Base-by-base conservation (phyloP, 2,329 filamentous ascomycete genomes). In the Dissoconium aciculare region DNA sequence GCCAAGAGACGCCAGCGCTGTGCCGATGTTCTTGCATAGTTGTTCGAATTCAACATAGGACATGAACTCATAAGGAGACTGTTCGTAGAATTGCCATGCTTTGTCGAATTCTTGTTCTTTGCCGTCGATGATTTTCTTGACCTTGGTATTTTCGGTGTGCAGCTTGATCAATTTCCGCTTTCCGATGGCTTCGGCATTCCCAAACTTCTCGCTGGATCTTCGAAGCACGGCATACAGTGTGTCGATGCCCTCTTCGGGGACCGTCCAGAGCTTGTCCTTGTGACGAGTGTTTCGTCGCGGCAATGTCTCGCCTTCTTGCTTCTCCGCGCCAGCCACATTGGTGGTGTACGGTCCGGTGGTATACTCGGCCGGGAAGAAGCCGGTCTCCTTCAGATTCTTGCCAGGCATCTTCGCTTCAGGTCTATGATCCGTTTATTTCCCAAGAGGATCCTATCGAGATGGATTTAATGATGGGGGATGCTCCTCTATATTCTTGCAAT, bases 51-150 rank as follows among this genome's bases (percentile, higher is more conserved):
- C 36, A 6, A 15, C 16, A 17, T 37, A 38, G 21, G 24, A 27
- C 17, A 33, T 26, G 21, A 29, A 38, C n/a, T 17, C 6, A 15
- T 38, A 38, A 11, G 15, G 24, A 14, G 35, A 30, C 2, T 37
- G 25, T 25, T 38, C 36, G 25, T 14, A 38, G 15, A 11, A 37
- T 11, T 28, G 32, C 36, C 36, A 38, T 11, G 33, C 21, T 27
- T 38, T 38, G 13, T 38, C 36, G n/a, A 33, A 13, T 24, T 33
- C 17, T 3, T 17, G 10, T 17, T 30, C 36, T 25, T 38, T 26
- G 14, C 36, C 36, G 17, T 38, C 35, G 4, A 37, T 15, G 21
- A 31, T 24, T 28, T 38, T 38, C 33, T 26, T 30, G 32, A 37
- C 17, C 34, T 37, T 37, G 26, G 28, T 36, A 24, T 26, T 16